Conservation (phyloP, 345 rosid genomes). For the Brassica napus region Da-Ae NC_063442.1:39011001-39011500, state of each 20-base stretch:
- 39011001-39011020: conserved; percentile 56
- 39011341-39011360: conserved; percentile 36
- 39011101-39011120: conserved; percentile 47
- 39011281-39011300: conserved; percentile 33
- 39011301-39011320: conserved; percentile 39
- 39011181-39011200: conserved; percentile 66
- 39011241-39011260: conserved; percentile 25
- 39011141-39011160: conserved; percentile 81
- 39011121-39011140: conserved; percentile 85
- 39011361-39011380: conserved; percentile 34
- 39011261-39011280: conserved; percentile 33
- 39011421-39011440: conserved; percentile 93
- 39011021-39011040: conserved; percentile 42
- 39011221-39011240: conserved; percentile 37
- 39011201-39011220: conserved; percentile 42
- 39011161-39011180: conserved; percentile 77
- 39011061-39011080: conserved; percentile 51
- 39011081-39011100: conserved; percentile 44
- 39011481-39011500: conserved; percentile 43
- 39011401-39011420: conserved; percentile 71
- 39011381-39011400: conserved; percentile 61
- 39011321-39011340: conserved; percentile 46
- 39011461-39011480: conserved; percentile 32
- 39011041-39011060: conserved; percentile 59
- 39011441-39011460: conserved; percentile 60